Percentiles rank a stretch among this genome's conserved stretches.
Conservation (phyloP, 2,329 filamentous ascomycete species). For the Sporothrix euskadiensis region DNA sequence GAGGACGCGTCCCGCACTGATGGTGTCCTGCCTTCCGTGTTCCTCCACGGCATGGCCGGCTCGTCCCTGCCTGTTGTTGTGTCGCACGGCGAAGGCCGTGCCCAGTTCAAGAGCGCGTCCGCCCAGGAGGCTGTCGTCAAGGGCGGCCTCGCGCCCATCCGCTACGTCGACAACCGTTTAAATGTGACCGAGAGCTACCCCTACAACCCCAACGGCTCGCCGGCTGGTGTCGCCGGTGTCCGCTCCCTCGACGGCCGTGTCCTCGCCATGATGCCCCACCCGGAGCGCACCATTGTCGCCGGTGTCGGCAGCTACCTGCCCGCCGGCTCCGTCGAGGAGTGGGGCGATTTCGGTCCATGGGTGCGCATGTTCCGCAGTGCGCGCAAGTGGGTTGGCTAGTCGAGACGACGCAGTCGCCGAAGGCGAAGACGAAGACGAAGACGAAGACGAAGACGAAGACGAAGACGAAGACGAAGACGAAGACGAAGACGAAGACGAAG, state of each 20-base stretch:
- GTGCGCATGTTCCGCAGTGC: conserved; percentile 83
- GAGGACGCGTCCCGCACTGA: conserved; percentile 50
- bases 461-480: no score
- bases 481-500: no score
- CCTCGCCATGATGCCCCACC: conserved; percentile 89
- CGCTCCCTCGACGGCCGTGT: conserved; percentile 76
- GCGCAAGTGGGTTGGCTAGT: conserved; percentile 76
- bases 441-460: no score
- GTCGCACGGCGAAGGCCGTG: conserved; percentile 88
- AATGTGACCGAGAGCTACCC: conserved; percentile 80
- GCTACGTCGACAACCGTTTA: conserved; percentile 82
- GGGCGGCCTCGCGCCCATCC: conserved; percentile 70
- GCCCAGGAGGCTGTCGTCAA: conserved; percentile 58
- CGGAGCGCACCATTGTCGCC: conserved; percentile 81
- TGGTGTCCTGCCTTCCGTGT: conserved; percentile 63
- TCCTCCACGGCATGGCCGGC: conserved; percentile 84
- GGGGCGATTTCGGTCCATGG: conserved; percentile 86
- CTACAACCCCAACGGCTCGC: conserved; percentile 83
- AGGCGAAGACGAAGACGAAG: no score
- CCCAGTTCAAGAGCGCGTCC: conserved; percentile 62
- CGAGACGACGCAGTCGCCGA: neutral
- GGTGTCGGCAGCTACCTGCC: conserved; percentile 77
- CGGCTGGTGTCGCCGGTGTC: conserved; percentile 77
- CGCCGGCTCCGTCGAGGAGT: conserved; percentile 56
- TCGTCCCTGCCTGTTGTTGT: conserved; percentile 81